A percentile compares a stretch with the other conserved stretches of the same genome.
These are phyloP conservation scores for Globisporangium irregulare DNA, from an alignment of 352 stramenopile genomes.

Conservation along the genomic window DNA sequence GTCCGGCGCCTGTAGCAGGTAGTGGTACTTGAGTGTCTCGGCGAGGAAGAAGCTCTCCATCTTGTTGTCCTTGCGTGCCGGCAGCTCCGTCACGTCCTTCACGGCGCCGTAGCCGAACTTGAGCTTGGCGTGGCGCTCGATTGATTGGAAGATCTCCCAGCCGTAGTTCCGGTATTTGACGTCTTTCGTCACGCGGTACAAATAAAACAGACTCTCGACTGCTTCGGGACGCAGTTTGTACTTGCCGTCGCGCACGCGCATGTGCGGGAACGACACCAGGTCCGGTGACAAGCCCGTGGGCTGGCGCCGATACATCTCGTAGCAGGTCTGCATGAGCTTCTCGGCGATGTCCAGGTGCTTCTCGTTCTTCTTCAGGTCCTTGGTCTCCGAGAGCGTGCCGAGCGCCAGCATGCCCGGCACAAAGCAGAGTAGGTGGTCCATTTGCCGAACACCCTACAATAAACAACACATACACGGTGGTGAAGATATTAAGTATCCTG, in stretches of 20 bases:
- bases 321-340: constrained; percentile 92
- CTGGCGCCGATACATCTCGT: constrained; percentile 93
- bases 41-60: constrained; percentile 99
- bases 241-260: constrained; percentile 59
- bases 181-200: constrained; percentile 95
- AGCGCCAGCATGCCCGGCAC: constrained; percentile 92
- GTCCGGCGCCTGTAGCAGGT: constrained; percentile 89
- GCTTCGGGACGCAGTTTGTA: constrained; percentile 96
- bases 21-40: constrained; percentile 99
- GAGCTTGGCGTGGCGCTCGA: constrained; percentile 92
- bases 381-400: constrained; percentile 69
- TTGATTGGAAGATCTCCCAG: constrained; percentile 93
- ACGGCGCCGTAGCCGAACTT: constrained; percentile 86
- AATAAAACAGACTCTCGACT: constrained; percentile 95
- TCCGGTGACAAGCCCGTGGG: constrained; percentile 93
- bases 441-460: constrained; percentile 49
- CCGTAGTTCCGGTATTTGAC: constrained; percentile 93
- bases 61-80: constrained; percentile 83
- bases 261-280: constrained; percentile 85
- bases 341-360: constrained; percentile 86
- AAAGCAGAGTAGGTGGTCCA: constrained; percentile 98
- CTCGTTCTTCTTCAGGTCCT: constrained; percentile 68
- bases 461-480: no score
- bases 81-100: constrained; percentile 44
- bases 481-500: no score